Evolutionary conservation across 345 rosid species (phyloP), one percentile per base, ranked within the genome.

Genomic region (Eucalyptus regnans): DNA sequence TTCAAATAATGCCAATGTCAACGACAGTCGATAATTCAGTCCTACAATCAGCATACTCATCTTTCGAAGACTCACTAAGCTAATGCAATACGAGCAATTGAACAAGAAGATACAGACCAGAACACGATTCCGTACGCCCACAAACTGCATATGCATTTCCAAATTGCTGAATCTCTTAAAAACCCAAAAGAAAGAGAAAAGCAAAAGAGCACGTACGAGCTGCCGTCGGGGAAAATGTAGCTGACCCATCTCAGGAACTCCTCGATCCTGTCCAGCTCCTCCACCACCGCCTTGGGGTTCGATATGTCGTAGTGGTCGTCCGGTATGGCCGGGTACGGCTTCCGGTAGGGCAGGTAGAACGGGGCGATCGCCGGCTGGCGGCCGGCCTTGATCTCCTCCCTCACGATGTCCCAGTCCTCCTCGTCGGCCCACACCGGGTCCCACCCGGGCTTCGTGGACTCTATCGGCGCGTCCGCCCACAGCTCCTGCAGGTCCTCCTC

Each of bases 261-360:
- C 92, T 97, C 99, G 90, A 96, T 95, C 92, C 99, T 92, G 94
- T 97, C 98, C 91, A 97, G 90, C 90, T 97, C 99, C 91, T 97
- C 99, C 86, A 97, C 89, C 43, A 95, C 98, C 27, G 90, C 95
- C 89, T 95, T 96, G 12, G 99, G 93, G 88, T 41, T 94, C 43
- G 93, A 89, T 29, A 96, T 94, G 87, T 97, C 97, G 83, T 50
- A 88, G 56, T 96, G 93, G 84, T 95, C 92, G 89, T 95, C 97
- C 1, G 99, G 98, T 71, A 96, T 92, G 4, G 89, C 95, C 20
- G 99, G 99, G 60, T 95, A 96, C 2, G 98, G 97, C 91, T 93
- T 95, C 93, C 99, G 89, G 89, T 94, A 97, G 0, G 99, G 99
- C 56, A 97, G 86, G 89, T 96, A 97, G 86, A 97, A 97, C 2